A percentile compares a stretch with the other conserved stretches of the same genome.
phyloP scores from a whole-genome alignment of 164 flowering plant species.

The Euptelea pleiosperma region DNA sequence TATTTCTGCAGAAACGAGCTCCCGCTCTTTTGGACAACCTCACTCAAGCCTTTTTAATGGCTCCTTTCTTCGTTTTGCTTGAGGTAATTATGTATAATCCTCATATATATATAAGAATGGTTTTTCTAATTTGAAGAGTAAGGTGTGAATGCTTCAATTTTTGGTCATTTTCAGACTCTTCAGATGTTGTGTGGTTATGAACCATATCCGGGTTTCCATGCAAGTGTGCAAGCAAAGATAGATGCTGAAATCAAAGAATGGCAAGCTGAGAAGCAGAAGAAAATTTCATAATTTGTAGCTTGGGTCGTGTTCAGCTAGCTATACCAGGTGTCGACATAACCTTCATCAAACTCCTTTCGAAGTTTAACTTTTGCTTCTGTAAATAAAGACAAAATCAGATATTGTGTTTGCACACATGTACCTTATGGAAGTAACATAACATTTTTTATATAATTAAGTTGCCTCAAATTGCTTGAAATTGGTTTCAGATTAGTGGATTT shows the following conservation, averaged over 20 bases:
- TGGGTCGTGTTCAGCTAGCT: not conserved
- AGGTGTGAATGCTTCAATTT: not conserved
- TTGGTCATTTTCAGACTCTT: slow-evolving; percentile 51
- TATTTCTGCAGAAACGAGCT: slow-evolving; percentile 46
- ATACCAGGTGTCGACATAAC: not conserved
- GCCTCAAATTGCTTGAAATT: not conserved
- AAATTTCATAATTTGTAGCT: slow-evolving; percentile 10
- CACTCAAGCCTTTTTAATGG: slow-evolving; percentile 60
- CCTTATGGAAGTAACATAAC: not conserved
- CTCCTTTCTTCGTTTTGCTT: slow-evolving; percentile 63
- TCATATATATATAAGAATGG: too few relatives aligned
- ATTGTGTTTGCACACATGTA: not conserved
- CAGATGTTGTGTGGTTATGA: slow-evolving; percentile 62
- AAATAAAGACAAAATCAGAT: not conserved
- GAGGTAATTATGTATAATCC: slow-evolving; percentile 37
- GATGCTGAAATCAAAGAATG: slow-evolving; percentile 56
- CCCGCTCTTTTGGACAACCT: slow-evolving; percentile 68
- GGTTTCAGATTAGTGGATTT: not conserved
- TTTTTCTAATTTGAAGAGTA: not conserved
- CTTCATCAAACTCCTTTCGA: not conserved
- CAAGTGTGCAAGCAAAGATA: slow-evolving; percentile 44
- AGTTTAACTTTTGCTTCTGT: not conserved
- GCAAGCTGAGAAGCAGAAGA: slow-evolving; percentile 62
- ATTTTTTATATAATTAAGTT: not conserved
- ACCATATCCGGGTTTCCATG: slow-evolving; percentile 81